Percentiles rank a stretch among this genome's conserved stretches.
Conservation (phyloP, 768 basidiomycete species). For the Tulasnella sp. region DNA sequence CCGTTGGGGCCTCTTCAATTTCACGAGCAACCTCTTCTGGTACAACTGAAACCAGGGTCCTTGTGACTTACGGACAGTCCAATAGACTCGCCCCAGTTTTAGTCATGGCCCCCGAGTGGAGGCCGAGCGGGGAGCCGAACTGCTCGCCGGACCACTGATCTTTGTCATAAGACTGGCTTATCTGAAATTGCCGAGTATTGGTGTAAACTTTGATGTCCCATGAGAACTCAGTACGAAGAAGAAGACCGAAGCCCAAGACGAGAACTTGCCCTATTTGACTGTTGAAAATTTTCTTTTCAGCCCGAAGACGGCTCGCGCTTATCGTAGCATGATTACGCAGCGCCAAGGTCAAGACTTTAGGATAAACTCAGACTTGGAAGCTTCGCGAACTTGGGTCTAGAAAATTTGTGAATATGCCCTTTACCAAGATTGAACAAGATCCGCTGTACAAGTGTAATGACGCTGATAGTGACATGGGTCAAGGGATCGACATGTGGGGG, state of each 20-base stretch:
- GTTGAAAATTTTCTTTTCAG: not conserved
- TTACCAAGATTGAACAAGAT: not conserved
- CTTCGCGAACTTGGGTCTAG: not conserved
- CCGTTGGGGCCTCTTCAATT: no score
- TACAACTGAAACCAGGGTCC: no score
- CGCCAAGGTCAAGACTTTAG: not conserved
- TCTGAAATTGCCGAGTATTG: not conserved
- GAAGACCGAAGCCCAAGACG: not conserved
- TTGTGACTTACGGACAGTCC: not conserved
- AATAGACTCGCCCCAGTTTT: not conserved
- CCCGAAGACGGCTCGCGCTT: not conserved
- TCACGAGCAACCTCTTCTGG: no score
- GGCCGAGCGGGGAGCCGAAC: not conserved
- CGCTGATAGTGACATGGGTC: slow-evolving; percentile 5
- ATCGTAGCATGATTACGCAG: not conserved
- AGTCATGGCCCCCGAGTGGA: not conserved
- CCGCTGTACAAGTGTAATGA: not conserved
- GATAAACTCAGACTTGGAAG: not conserved
- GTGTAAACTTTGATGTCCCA: no score
- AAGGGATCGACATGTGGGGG: not conserved
- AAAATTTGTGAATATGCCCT: not conserved
- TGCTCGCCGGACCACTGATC: not conserved
- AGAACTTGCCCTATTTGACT: not conserved
- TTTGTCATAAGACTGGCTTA: not conserved
- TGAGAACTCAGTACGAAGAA: not conserved